Evolutionary conservation across 106 monocot species (phyloP), one percentile per base, ranked within the genome.

Genomic region (Allium cepa): DNA sequence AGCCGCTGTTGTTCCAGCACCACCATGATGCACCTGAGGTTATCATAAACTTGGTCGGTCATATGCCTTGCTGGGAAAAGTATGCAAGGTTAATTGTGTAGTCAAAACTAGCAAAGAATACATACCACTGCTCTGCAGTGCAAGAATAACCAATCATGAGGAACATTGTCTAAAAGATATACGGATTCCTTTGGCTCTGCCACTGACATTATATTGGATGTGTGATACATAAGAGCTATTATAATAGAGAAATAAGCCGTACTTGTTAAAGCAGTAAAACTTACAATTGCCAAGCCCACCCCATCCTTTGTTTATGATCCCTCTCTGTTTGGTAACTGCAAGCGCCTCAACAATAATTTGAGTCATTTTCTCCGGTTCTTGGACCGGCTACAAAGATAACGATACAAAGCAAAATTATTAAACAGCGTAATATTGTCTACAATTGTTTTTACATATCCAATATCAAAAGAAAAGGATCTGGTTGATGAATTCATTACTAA

Each of bases 111-210:
- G 36, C 36, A 11, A 26, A 60, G 8, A 64, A 68, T 53, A 8
- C 81, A 76, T 90, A 99, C 97, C 88, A 99, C 97, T 67, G 92
- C 97, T 69, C 84, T 92, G 74, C 97, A 99, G 60, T 87, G 92
- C 67, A 87, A 77, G 68, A 99, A 99, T 47, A 99, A 77, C 97
- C 97, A 99, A 59, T 99, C 97, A 78, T 99, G 97, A 47, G 92
- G 97, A 74, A 86, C 82, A 69, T 92, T 99, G 53, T 99, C 97
- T 74, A 99, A 71, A 56, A 82, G 70, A 80, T 89, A 92, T 7
- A 99, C 73, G 64, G 79, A 90, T 18, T 75, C 68, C 61, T 62
- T 75, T 17, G 75, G 75, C 17, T 75, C 75, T 53, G 50, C 75
- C 75, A 75, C 75, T 75, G 60, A 60, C 26, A 71, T 36, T 36